A percentile compares a stretch with the other conserved stretches of the same genome.
Evolutionary conservation across 495 filamentous ascomycete species (phyloP).

Genomic region (Tricharina praecox): DNA sequence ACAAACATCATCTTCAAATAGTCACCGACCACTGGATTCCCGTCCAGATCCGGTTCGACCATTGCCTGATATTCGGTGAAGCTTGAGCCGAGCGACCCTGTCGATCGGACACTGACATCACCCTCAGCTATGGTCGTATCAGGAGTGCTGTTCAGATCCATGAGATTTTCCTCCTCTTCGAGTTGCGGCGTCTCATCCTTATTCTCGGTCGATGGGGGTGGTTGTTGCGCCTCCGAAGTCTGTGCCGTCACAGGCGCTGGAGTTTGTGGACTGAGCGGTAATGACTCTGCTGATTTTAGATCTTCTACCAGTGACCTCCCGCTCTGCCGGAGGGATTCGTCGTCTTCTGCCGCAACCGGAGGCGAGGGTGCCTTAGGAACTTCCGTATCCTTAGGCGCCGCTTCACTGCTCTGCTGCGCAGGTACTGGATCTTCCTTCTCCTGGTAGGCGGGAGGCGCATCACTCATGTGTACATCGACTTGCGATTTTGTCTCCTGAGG

Average conservation of each 20-base stretch:
- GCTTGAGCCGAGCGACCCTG: constrained; percentile 17
- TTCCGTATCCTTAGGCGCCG: constrained; percentile 6
- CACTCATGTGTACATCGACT: constrained; percentile 1
- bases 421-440: background rate
- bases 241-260: constrained; percentile 13
- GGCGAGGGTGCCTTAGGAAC: constrained; percentile 23
- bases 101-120: constrained; percentile 21
- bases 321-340: constrained; percentile 20
- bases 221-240: constrained; percentile 24
- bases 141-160: constrained; percentile 23
- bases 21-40: constrained; percentile 87
- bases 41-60: constrained; percentile 47
- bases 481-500: background rate
- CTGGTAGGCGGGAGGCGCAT: background rate
- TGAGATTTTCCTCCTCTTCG: constrained; percentile 20
- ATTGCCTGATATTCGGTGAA: constrained; percentile 25
- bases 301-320: constrained; percentile 19
- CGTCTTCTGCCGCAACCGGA: constrained; percentile 14
- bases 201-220: constrained; percentile 22
- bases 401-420: background rate
- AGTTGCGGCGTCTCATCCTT: constrained; percentile 13
- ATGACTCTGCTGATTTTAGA: constrained; percentile 16
- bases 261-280: constrained; percentile 9
- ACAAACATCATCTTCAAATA: constrained; percentile 95
- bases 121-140: constrained; percentile 21